Percentiles rank a stretch among this genome's conserved stretches.
phyloP scores from a whole-genome alignment of 1,139 yeast species.

The Candida sp. region DNA sequence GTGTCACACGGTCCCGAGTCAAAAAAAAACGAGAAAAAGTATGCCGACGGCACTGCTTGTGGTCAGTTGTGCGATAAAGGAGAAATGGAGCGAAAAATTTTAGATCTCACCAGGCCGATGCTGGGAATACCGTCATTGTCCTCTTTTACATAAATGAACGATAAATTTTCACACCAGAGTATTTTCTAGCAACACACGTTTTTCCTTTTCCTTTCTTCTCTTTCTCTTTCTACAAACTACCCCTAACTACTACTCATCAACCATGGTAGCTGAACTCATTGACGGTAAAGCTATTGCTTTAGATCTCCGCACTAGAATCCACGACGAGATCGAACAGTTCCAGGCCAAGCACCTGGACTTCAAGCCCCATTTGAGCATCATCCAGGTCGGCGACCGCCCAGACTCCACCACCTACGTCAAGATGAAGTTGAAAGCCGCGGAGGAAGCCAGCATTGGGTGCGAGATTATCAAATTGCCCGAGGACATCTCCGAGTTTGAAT shows the following conservation, averaged over 20 bases:
- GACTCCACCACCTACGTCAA: slow-evolving; percentile 95
- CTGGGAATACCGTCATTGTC: neutral
- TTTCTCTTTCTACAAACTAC: slow-evolving; percentile 1
- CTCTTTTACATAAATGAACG: neutral
- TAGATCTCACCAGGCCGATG: neutral
- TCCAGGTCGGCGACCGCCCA: slow-evolving; percentile 90
- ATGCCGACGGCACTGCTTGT: no score
- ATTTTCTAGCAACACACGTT: neutral
- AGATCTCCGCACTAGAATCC: slow-evolving; percentile 51
- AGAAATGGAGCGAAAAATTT: neutral
- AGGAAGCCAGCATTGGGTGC: slow-evolving; percentile 80
- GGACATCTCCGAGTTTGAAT: slow-evolving; percentile 56
- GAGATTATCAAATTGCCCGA: slow-evolving; percentile 71
- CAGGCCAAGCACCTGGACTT: slow-evolving; percentile 64
- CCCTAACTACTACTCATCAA: neutral
- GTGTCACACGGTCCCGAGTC: neutral
- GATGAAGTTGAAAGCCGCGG: slow-evolving; percentile 94
- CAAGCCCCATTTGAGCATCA: slow-evolving; percentile 78
- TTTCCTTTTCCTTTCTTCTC: slow-evolving; percentile 2
- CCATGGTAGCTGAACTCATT: slow-evolving; percentile 47
- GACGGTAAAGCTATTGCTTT: slow-evolving; percentile 79
- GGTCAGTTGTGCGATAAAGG: neutral
- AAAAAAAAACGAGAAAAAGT: neutral
- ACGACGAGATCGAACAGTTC: slow-evolving; percentile 57
- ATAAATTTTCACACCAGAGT: no score